phyloP scores from a whole-genome alignment of 257 asterid species.

The Solanum raphanifolium region DNA sequence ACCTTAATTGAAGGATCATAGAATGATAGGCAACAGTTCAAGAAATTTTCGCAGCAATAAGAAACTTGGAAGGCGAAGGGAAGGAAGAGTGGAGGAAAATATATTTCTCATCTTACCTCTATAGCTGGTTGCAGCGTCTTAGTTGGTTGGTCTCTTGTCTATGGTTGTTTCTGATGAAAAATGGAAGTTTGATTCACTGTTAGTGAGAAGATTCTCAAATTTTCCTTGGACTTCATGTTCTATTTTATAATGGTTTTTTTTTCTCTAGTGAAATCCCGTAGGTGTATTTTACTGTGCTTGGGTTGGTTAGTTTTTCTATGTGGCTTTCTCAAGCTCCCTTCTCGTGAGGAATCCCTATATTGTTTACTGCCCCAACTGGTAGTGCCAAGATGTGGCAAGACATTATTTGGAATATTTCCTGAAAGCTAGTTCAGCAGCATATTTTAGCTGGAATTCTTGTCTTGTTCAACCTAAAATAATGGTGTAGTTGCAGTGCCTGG shows the following conservation, averaged over 20 bases:
- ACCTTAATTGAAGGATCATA: background rate
- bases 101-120: background rate
- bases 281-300: background rate
- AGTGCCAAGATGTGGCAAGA: background rate
- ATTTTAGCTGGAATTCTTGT: background rate
- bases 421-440: background rate
- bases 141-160: background rate
- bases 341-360: background rate
- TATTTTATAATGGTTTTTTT: background rate
- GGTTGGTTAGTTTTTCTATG: background rate
- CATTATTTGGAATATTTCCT: background rate
- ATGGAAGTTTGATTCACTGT: background rate
- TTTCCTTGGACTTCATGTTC: background rate
- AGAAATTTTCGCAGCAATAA: background rate
- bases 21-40: background rate
- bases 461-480: background rate
- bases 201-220: background rate
- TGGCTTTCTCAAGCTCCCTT: background rate
- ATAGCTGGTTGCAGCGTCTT: background rate
- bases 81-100: background rate
- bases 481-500: background rate
- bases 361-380: background rate
- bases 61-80: background rate
- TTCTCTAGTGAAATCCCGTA: background rate
- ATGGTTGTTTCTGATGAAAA: background rate